Evolutionary conservation across 495 filamentous ascomycete species (phyloP), one percentile per base, ranked within the genome.

Genomic region (Entonaema liquescens): DNA sequence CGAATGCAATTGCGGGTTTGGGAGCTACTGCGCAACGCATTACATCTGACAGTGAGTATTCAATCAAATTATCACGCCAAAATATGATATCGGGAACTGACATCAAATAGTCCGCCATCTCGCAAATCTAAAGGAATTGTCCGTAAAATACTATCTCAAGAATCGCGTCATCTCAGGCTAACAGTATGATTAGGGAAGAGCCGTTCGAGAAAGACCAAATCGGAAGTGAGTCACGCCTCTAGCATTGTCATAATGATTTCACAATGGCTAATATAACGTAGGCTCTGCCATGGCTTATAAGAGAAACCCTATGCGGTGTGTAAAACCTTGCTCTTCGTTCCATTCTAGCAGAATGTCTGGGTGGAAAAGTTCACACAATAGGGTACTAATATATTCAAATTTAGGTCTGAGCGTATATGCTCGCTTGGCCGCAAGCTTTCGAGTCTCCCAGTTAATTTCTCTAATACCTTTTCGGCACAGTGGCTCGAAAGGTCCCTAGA

Each of bases 371-470:
- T 31, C 29, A 13, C 21, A 1, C 7, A 53, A 42, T 38, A 40
- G 33, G 26, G 4, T 15, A 19, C 40, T 68, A 15, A 63, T 13
- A 42, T 52, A 7, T 12, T 40, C 5, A 11, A 11, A 58, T 52
- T 97, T 92, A 90, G 94, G 44, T 92, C 85, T 42, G 95, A 99
- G 81, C 87, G 94, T 68, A 88, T 97, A 63, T 93, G 87, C 79
- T 86, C 86, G 19, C 87, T 99, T 11, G 91, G 91, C 36, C 89
- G 92, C 35, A 82, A 91, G 68, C 85, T 94, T 53, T 76, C 79
- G 21, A 91, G 89, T 74, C 82, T 91, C 40, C 87, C 88, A 52
- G 88, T 88, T 70, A 87, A 91, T 72, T 89, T 88, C 62, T 79
- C 89, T 31, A 88, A 93, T 75, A 98, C 95, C 11, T 93, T 91